phyloP scores from a whole-genome alignment of 2,329 filamentous ascomycete genomes.

The Sarocladiaceae sp. region DNA sequence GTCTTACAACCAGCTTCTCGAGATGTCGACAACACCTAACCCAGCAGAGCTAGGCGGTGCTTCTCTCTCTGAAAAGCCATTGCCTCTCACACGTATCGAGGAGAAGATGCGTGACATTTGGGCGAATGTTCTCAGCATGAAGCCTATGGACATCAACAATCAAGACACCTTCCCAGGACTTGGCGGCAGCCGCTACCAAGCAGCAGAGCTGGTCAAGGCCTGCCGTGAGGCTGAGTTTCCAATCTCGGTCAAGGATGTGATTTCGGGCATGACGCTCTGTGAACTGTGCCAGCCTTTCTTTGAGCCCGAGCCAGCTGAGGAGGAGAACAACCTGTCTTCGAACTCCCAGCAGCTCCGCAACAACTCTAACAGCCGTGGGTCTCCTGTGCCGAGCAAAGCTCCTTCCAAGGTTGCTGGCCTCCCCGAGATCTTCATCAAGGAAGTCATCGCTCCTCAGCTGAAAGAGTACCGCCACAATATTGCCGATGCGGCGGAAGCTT shows the following conservation, averaged over 20 bases:
- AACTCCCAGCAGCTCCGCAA: background rate
- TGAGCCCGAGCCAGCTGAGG: background rate
- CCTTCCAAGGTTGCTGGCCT: constrained; percentile 9
- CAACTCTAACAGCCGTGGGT: constrained; percentile 10
- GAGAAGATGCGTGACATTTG: constrained; percentile 42
- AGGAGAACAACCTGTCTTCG: background rate
- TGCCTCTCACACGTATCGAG: constrained; percentile 41
- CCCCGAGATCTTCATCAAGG: constrained; percentile 31
- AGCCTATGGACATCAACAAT: constrained; percentile 32
- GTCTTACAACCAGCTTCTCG: constrained; percentile 36
- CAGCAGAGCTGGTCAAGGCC: constrained; percentile 35
- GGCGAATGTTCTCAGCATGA: constrained; percentile 34
- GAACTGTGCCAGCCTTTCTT: constrained; percentile 34
- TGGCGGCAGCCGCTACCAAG: constrained; percentile 40
- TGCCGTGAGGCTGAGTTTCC: constrained; percentile 37
- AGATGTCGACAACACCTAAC: constrained; percentile 31
- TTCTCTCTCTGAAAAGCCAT: constrained; percentile 29
- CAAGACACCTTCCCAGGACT: constrained; percentile 38
- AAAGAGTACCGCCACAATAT: constrained; percentile 35
- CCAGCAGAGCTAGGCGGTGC: constrained; percentile 28
- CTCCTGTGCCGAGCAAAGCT: constrained; percentile 2
- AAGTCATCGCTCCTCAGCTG: constrained; percentile 35
- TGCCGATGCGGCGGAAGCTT: constrained; percentile 42
- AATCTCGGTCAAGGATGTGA: constrained; percentile 35
- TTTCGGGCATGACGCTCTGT: constrained; percentile 34